Conservation (phyloP, 768 basidiomycete genomes). For the Dioszegia aurantiaca region DNA sequence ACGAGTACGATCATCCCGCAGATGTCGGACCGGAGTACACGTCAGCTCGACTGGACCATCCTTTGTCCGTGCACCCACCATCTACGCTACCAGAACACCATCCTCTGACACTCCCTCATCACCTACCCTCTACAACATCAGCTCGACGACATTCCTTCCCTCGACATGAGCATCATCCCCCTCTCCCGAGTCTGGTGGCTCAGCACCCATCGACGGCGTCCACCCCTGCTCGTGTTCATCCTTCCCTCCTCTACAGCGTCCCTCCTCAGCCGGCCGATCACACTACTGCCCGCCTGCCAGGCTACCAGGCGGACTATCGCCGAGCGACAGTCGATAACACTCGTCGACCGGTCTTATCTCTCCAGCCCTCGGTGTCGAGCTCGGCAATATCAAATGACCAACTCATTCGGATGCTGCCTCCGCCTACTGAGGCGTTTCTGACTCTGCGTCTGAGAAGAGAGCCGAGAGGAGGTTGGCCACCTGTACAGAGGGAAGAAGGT, state of each 20-base stretch:
- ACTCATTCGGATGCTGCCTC: neutral
- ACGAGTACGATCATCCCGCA: too few species aligned
- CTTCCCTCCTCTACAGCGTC: neutral
- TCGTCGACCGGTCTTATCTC: neutral
- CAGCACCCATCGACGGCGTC: neutral
- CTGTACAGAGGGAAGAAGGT: slow-evolving; percentile 2
- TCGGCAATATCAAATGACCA: too few species aligned
- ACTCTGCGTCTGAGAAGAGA: neutral
- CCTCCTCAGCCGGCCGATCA: neutral
- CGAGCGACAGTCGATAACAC: neutral
- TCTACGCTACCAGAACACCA: too few species aligned
- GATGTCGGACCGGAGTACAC: neutral
- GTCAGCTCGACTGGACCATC: slow-evolving; percentile 1
- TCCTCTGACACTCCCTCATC: too few species aligned
- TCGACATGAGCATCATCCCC: slow-evolving; percentile 2
- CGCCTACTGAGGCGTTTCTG: slow-evolving; percentile 4
- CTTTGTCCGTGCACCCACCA: neutral
- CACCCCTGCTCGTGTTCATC: neutral
- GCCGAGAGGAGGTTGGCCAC: slow-evolving; percentile 4
- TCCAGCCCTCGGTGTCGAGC: too few species aligned
- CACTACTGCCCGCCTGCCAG: neutral
- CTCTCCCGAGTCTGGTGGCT: neutral
- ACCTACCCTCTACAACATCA: too few species aligned
- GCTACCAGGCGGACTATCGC: slow-evolving; percentile 6
- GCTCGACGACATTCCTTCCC: slow-evolving; percentile 4